Conservation (phyloP, 2,329 filamentous ascomycete species). For the Cladophialophora bantiana region DNA sequence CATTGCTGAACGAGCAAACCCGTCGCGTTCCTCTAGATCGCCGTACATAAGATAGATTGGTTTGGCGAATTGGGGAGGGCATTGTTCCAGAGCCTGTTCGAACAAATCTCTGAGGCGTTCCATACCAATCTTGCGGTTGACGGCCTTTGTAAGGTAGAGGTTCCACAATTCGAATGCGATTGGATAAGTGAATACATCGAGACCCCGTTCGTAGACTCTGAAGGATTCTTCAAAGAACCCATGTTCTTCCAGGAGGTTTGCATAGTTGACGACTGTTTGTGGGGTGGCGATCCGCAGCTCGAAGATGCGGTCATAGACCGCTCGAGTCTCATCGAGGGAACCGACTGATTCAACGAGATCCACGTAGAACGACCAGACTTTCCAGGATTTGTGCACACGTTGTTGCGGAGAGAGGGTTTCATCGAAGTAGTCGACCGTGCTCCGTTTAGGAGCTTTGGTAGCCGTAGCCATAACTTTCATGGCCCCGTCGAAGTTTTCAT, state of each 20-base stretch:
- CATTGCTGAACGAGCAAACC: conserved; percentile 95
- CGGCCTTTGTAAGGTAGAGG: conserved; percentile 93
- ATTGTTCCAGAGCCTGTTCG: conserved; percentile 94
- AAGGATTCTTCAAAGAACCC: conserved; percentile 97
- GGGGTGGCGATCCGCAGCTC: conserved; percentile 97
- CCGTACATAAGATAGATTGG: conserved; percentile 98
- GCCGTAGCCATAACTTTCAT: conserved; percentile 97
- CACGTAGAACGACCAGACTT: conserved; percentile 98
- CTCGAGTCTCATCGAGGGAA: conserved; percentile 87
- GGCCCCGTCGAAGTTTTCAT: conserved; percentile 94
- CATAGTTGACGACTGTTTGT: conserved; percentile 98
- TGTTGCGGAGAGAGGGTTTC: conserved; percentile 93
- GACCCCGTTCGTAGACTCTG: conserved; percentile 93
- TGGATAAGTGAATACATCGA: conserved; percentile 98
- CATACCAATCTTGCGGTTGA: conserved; percentile 94
- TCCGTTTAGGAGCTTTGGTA: conserved; percentile 93
- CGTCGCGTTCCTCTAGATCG: conserved; percentile 88
- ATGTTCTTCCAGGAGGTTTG: conserved; percentile 91
- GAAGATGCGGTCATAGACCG: conserved; percentile 96
- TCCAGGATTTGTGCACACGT: conserved; percentile 98
- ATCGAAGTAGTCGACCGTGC: conserved; percentile 99
- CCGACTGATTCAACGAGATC: conserved; percentile 95
- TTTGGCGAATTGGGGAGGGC: conserved; percentile 94
- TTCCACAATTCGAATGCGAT: conserved; percentile 99
- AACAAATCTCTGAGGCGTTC: conserved; percentile 93